Evolutionary conservation across 495 filamentous ascomycete genomes (phyloP).

Genomic region (Trichoderma orchidacearum): DNA sequence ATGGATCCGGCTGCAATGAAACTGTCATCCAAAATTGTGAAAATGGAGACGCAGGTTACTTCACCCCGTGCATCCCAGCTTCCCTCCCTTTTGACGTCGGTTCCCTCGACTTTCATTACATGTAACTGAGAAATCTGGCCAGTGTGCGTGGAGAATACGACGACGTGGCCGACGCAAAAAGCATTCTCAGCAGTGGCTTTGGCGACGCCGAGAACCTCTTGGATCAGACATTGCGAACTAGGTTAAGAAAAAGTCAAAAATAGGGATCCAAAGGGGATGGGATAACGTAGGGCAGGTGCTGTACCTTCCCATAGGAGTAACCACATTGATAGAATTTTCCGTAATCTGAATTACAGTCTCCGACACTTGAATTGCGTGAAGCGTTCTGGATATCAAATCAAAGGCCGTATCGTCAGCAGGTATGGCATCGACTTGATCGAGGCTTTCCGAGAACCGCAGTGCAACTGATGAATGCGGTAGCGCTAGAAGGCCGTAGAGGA

Average conservation of each 20-base stretch:
- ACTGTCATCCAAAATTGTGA: constrained; percentile 3
- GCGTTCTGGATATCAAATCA: constrained; percentile 37
- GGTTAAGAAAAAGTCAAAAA: neutral
- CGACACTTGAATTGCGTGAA: constrained; percentile 34
- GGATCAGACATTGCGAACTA: constrained; percentile 15
- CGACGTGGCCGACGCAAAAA: constrained; percentile 11
- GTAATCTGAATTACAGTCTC: constrained; percentile 30
- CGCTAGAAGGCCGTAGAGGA: constrained; percentile 32
- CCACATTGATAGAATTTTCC: constrained; percentile 27
- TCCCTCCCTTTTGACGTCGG: constrained; percentile 8
- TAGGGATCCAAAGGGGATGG: neutral
- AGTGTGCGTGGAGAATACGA: constrained; percentile 21
- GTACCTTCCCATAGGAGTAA: constrained; percentile 12
- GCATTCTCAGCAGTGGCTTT: constrained; percentile 17
- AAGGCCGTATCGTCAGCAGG: constrained; percentile 27
- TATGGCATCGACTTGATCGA: constrained; percentile 15
- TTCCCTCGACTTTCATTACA: constrained; percentile 12
- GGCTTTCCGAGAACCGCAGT: constrained; percentile 23
- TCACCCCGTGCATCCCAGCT: constrained; percentile 20
- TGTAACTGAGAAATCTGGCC: constrained; percentile 17
- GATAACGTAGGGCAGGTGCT: constrained; percentile 1
- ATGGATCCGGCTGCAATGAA: constrained; percentile 19
- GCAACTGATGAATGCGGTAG: constrained; percentile 29
- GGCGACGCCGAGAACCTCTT: constrained; percentile 11
- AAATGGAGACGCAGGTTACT: constrained; percentile 23